phyloP scores from a whole-genome alignment of 495 filamentous ascomycete species.

The Xylaria acuta region DNA sequence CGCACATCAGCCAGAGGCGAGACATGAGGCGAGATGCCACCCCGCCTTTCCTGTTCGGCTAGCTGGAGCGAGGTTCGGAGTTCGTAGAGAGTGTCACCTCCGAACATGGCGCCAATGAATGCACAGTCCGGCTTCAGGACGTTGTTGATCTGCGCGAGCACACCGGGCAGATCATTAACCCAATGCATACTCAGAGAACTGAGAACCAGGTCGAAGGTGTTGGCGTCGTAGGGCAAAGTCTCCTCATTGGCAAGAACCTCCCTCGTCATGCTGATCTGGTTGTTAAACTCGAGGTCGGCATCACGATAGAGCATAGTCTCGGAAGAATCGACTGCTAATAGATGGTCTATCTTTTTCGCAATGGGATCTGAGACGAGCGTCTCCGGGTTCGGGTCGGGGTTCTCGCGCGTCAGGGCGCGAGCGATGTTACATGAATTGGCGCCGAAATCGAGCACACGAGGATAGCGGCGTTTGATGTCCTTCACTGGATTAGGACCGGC shows the following conservation, averaged over 20 bases:
- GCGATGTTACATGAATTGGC: slow-evolving; percentile 97
- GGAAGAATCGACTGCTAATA: slow-evolving; percentile 84
- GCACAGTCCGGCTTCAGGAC: slow-evolving; percentile 89
- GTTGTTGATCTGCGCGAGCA: slow-evolving; percentile 79
- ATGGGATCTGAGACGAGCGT: slow-evolving; percentile 65
- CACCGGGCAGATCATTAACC: slow-evolving; percentile 92
- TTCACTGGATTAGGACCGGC: slow-evolving; percentile 39
- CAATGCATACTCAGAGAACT: slow-evolving; percentile 91
- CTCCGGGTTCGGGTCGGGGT: slow-evolving; percentile 64
- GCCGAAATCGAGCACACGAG: slow-evolving; percentile 87
- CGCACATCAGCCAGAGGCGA: slow-evolving; percentile 90
- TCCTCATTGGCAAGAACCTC: slow-evolving; percentile 74
- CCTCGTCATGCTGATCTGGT: slow-evolving; percentile 70
- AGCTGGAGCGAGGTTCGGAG: slow-evolving; percentile 93
- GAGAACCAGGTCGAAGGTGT: slow-evolving; percentile 86
- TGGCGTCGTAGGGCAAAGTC: slow-evolving; percentile 74
- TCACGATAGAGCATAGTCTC: slow-evolving; percentile 82
- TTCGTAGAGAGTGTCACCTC: slow-evolving; percentile 93
- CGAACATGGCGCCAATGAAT: slow-evolving; percentile 95
- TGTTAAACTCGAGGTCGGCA: slow-evolving; percentile 75
- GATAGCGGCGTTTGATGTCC: slow-evolving; percentile 91
- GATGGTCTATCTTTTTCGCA: slow-evolving; percentile 66
- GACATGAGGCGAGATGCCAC: slow-evolving; percentile 85
- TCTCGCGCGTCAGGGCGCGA: slow-evolving; percentile 71
- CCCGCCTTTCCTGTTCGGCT: slow-evolving; percentile 84